A percentile compares a stretch with the other conserved stretches of the same genome.
Evolutionary conservation across 805 yeast species (phyloP).

Genomic region (Candida piceae): DNA sequence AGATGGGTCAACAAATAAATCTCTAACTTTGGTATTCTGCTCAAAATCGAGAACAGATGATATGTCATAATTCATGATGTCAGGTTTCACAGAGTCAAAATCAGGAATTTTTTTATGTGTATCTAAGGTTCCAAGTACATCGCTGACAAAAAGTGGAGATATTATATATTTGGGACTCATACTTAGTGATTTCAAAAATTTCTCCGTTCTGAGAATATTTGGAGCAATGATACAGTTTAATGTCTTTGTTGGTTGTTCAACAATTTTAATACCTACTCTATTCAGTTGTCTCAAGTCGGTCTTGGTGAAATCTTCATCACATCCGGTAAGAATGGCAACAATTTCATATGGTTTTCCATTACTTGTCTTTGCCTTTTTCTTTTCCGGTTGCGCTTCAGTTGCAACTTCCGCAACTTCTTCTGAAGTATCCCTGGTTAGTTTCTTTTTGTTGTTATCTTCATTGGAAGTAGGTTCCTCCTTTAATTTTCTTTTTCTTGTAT

Average conservation of each 20-base stretch:
- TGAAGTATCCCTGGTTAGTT: no score
- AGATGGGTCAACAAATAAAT: slow-evolving; percentile 28
- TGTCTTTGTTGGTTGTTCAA: slow-evolving; percentile 36
- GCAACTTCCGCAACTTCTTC: slow-evolving; percentile 9
- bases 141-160: slow-evolving; percentile 49
- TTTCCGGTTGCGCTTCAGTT: slow-evolving; percentile 5
- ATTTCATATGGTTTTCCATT: slow-evolving; percentile 33
- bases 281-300: slow-evolving; percentile 40
- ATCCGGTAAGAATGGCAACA: slow-evolving; percentile 59
- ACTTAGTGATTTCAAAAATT: slow-evolving; percentile 70
- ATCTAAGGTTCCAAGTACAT: slow-evolving; percentile 36
- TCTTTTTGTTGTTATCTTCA: no score
- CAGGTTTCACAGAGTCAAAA: slow-evolving; percentile 24
- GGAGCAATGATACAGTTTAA: slow-evolving; percentile 67
- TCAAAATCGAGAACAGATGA: slow-evolving; percentile 28
- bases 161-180: slow-evolving; percentile 47
- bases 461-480: background rate
- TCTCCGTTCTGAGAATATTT: slow-evolving; percentile 76
- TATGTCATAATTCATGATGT: slow-evolving; percentile 21
- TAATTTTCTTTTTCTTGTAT: background rate
- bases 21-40: slow-evolving; percentile 28
- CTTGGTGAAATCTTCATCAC: slow-evolving; percentile 43
- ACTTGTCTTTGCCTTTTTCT: slow-evolving; percentile 14
- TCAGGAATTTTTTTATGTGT: slow-evolving; percentile 19
- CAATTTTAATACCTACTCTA: slow-evolving; percentile 53